Conservation (phyloP, 768 basidiomycete species). For the Steccherinum ochraceum region DNA sequence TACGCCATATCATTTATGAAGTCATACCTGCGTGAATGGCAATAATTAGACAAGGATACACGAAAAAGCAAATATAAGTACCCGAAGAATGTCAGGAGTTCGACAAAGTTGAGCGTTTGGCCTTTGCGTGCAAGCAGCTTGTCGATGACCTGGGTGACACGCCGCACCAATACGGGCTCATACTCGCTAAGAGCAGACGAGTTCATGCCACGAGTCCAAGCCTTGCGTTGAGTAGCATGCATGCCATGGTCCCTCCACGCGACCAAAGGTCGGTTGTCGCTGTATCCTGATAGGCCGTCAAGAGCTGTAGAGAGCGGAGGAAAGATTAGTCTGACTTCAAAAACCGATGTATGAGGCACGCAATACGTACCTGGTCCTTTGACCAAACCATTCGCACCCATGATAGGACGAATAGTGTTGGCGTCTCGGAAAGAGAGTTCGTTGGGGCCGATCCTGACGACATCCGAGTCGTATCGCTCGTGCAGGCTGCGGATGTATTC, state of each 20-base stretch:
- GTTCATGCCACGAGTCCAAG: conserved; percentile 35
- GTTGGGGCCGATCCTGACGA: conserved; percentile 16
- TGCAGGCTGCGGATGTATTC: conserved; percentile 16
- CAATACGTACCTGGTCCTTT: conserved; percentile 7
- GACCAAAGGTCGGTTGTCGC: conserved; percentile 15
- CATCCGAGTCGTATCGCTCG: conserved; percentile 14
- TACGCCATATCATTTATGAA: conserved; percentile 9
- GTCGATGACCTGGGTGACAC: conserved; percentile 20
- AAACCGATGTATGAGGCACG: background rate
- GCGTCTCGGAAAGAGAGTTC: conserved; percentile 10
- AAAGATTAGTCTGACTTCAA: background rate
- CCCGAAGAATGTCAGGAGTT: no score
- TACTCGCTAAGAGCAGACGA: conserved; percentile 28
- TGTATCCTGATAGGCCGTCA: background rate
- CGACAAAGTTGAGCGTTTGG: conserved; percentile 23
- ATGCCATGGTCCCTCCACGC: conserved; percentile 12
- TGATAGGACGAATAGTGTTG: conserved; percentile 5
- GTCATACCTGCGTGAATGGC: conserved; percentile 4
- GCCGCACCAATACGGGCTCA: conserved; percentile 16
- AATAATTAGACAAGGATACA: no score
- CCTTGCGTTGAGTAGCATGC: conserved; percentile 31
- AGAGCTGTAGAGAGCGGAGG: background rate
- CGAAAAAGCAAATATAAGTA: no score
- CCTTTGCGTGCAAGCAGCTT: conserved; percentile 9
- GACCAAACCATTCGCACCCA: conserved; percentile 4